Percentiles rank a stretch among this genome's conserved stretches.
Evolutionary conservation across 1,139 yeast genomes (phyloP).

Genomic region (Diutina sp.): DNA sequence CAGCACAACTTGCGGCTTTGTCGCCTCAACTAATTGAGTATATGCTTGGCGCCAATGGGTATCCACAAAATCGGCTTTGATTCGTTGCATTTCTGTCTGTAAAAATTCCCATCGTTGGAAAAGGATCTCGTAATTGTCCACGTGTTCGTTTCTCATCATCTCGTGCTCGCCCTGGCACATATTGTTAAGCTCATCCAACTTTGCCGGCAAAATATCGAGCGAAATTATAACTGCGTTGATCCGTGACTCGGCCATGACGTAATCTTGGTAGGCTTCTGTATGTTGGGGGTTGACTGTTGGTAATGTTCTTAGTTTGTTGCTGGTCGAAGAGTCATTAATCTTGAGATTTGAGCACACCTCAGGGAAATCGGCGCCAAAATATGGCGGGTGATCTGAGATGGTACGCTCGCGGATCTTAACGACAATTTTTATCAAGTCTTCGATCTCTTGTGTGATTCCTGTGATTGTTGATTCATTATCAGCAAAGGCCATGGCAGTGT

Average conservation of each 20-base stretch:
- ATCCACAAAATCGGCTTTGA: neutral
- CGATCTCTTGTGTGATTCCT: neutral
- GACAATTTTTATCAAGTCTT: neutral
- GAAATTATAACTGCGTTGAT: neutral
- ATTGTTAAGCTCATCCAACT: neutral
- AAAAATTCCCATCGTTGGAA: neutral
- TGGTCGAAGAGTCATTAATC: neutral
- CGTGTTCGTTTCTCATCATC: neutral
- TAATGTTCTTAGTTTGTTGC: neutral
- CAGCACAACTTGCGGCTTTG: neutral
- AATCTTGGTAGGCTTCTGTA: neutral
- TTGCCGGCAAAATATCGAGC: neutral
- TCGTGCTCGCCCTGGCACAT: neutral
- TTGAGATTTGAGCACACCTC: neutral
- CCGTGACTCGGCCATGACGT: neutral
- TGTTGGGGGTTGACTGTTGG: neutral
- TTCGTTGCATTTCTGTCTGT: neutral
- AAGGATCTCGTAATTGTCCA: neutral
- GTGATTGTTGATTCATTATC: neutral
- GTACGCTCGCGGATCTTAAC: neutral
- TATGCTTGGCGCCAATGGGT: neutral
- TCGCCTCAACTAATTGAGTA: neutral
- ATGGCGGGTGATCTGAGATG: neutral
- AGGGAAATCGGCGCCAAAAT: neutral
- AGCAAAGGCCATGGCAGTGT: neutral